These are phyloP conservation scores for Neodidymelliopsis sp. DNA, from an alignment of 2,329 filamentous ascomycete genomes.

Conservation along the genomic window DNA sequence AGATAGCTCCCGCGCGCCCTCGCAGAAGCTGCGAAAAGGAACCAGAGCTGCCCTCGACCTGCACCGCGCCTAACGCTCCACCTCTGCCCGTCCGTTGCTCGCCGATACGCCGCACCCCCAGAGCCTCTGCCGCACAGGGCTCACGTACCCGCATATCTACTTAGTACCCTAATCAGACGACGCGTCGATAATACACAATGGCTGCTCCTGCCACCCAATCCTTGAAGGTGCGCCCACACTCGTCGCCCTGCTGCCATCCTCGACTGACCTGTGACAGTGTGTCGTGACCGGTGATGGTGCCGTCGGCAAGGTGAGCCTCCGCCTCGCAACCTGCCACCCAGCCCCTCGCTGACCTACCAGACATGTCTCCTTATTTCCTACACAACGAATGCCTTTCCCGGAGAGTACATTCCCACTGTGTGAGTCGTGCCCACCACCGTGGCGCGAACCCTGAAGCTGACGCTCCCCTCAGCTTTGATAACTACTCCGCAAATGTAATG, in stretches of 20 bases:
- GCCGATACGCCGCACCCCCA: constrained; percentile 29
- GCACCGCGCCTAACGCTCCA: background rate
- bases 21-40: constrained; percentile 25
- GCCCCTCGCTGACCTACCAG: constrained; percentile 59
- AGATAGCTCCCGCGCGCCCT: constrained; percentile 36
- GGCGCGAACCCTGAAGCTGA: constrained; percentile 32
- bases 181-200: constrained; percentile 52
- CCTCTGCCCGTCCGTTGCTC: constrained; percentile 9
- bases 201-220: constrained; percentile 90
- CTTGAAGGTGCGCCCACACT: constrained; percentile 72
- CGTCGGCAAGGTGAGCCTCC: constrained; percentile 84
- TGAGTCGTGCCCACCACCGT: constrained; percentile 57
- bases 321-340: constrained; percentile 24
- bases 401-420: constrained; percentile 99
- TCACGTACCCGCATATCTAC: constrained; percentile 23
- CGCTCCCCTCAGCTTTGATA: constrained; percentile 77
- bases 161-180: constrained; percentile 34
- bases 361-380: constrained; percentile 99
- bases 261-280: constrained; percentile 67
- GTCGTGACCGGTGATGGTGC: constrained; percentile 99
- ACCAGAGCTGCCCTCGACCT: constrained; percentile 5
- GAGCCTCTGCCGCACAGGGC: constrained; percentile 32
- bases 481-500: constrained; percentile 99
- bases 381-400: constrained; percentile 99
- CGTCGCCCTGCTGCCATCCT: background rate